These are phyloP conservation scores for Lepraria neglecta DNA, from an alignment of 495 filamentous ascomycete species.

Conservation along the genomic window DNA sequence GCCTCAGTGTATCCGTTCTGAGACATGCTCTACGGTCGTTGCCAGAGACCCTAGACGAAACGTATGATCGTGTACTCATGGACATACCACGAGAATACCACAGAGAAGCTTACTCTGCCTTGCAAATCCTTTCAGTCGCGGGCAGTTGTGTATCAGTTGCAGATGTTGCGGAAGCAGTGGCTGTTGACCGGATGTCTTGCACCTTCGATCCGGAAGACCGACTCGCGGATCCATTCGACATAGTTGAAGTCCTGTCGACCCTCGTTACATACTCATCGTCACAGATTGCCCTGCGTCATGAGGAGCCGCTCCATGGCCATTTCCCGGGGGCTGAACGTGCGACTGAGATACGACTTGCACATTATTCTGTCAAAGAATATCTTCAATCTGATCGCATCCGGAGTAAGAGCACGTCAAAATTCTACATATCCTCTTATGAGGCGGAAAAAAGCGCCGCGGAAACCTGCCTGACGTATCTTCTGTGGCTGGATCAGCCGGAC, in stretches of 20 bases:
- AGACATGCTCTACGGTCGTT: slow-evolving; percentile 31
- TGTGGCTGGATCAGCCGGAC: background rate
- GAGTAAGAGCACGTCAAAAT: background rate
- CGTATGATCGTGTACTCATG: slow-evolving; percentile 34
- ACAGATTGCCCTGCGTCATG: background rate
- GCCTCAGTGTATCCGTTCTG: slow-evolving; percentile 26
- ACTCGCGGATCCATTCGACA: slow-evolving; percentile 10
- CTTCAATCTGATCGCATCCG: background rate
- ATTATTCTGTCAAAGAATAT: slow-evolving; percentile 12
- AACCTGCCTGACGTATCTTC: background rate
- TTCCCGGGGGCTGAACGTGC: slow-evolving; percentile 2
- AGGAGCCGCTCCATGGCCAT: background rate
- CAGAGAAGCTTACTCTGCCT: slow-evolving; percentile 5
- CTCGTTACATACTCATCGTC: slow-evolving; percentile 1
- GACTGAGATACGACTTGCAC: slow-evolving; percentile 1
- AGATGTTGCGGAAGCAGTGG: slow-evolving; percentile 9
- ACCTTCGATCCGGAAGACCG: slow-evolving; percentile 6
- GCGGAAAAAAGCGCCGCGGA: background rate
- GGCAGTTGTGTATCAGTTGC: slow-evolving; percentile 3
- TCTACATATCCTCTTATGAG: background rate
- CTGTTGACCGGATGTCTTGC: background rate
- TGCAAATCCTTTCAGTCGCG: slow-evolving; percentile 7
- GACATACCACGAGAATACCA: slow-evolving; percentile 27
- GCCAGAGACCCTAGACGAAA: slow-evolving; percentile 35
- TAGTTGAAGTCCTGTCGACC: slow-evolving; percentile 3